phyloP scores from a whole-genome alignment of 2,329 filamentous ascomycete genomes.

The Dactylellina leptospora region DNA sequence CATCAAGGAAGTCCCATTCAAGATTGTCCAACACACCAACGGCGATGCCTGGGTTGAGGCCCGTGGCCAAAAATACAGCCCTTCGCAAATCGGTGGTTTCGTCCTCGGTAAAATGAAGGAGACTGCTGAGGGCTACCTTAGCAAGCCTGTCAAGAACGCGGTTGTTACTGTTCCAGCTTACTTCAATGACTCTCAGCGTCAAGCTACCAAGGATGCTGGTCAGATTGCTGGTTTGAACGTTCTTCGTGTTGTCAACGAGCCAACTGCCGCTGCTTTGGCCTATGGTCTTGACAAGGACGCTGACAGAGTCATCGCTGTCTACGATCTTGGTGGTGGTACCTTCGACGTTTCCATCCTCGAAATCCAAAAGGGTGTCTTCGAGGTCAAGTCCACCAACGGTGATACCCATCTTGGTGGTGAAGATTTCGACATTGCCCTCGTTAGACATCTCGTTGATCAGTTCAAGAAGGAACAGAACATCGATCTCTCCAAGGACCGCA shows the following conservation, averaged over 20 bases:
- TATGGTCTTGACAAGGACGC: constrained; percentile 96
- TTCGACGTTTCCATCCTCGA: constrained; percentile 99
- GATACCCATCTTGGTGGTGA: constrained; percentile 98
- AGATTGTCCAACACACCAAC: constrained; percentile 96
- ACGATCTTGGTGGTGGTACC: constrained; percentile 97
- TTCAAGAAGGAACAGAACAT: constrained; percentile 97
- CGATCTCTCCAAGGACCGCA: constrained; percentile 89
- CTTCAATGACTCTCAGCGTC: constrained; percentile 98
- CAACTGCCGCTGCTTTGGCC: constrained; percentile 91
- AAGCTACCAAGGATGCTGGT: constrained; percentile 97
- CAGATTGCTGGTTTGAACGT: constrained; percentile 96
- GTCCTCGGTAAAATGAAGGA: constrained; percentile 99
- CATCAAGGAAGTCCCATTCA: constrained; percentile 97
- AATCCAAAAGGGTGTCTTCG: constrained; percentile 97
- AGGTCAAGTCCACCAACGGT: constrained; percentile 99
- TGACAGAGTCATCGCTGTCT: constrained; percentile 90
- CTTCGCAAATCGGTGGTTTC: constrained; percentile 97
- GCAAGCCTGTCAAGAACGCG: constrained; percentile 91
- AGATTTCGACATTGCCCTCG: constrained; percentile 94
- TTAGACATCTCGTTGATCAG: constrained; percentile 89
- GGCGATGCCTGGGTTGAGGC: constrained; percentile 96
- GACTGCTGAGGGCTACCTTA: constrained; percentile 91
- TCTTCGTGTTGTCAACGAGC: constrained; percentile 97
- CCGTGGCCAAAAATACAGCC: constrained; percentile 93
- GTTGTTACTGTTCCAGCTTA: constrained; percentile 97